These are phyloP conservation scores for Talaromyces thailandensis DNA, from an alignment of 495 filamentous ascomycete species.

Conservation along the genomic window DNA sequence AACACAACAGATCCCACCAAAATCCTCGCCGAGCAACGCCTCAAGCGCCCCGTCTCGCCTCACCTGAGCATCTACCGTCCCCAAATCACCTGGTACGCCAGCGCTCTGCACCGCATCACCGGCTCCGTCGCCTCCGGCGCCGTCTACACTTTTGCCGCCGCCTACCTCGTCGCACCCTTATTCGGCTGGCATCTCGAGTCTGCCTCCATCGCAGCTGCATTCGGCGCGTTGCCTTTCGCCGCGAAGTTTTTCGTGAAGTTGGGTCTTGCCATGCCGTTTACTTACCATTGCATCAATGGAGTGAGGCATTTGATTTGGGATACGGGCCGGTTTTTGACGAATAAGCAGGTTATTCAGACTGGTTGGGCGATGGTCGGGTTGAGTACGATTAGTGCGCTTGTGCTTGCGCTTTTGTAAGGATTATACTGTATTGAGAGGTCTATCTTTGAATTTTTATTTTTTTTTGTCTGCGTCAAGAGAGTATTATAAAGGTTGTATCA, in stretches of 20 bases:
- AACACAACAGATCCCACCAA: constrained; percentile 48
- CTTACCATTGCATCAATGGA: constrained; percentile 80
- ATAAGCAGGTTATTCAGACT: constrained; percentile 60
- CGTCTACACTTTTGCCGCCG: constrained; percentile 74
- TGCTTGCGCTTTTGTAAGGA: constrained; percentile 48
- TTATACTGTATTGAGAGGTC: constrained; percentile 1
- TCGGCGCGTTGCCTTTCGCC: constrained; percentile 60
- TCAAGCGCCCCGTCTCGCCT: constrained; percentile 73
- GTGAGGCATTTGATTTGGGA: constrained; percentile 89
- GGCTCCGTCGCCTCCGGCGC: constrained; percentile 60
- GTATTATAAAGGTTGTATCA: not conserved
- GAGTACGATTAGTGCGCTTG: constrained; percentile 51
- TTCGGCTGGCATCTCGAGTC: constrained; percentile 82
- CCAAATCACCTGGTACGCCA: constrained; percentile 78
- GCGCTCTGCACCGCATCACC: constrained; percentile 70
- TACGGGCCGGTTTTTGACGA: constrained; percentile 56
- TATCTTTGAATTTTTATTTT: constrained; percentile 22
- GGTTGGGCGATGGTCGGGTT: constrained; percentile 69
- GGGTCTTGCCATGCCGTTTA: constrained; percentile 69
- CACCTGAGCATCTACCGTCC: constrained; percentile 85
- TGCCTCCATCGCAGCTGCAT: constrained; percentile 65
- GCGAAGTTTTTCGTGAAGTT: constrained; percentile 69
- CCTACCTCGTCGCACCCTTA: constrained; percentile 75
- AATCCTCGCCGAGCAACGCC: constrained; percentile 80
- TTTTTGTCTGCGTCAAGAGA: constrained; percentile 23